Conservation (phyloP, 306 rosid species). For the Nissolia schottii region DNA sequence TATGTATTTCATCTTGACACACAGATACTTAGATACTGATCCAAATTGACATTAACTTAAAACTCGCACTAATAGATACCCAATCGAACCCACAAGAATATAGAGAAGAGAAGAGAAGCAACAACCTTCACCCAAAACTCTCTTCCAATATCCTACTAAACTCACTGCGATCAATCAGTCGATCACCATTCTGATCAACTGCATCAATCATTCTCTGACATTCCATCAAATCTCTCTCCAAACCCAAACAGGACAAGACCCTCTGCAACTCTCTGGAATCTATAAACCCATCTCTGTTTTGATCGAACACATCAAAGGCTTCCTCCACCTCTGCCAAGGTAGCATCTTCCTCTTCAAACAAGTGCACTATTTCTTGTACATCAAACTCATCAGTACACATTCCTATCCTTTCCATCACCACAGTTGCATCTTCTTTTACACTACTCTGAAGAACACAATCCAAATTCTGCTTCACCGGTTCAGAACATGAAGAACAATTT, state of each 20-base stretch:
- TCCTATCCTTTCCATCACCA: slow-evolving; percentile 43
- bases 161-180: slow-evolving; percentile 33
- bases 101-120: not conserved
- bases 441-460: not conserved
- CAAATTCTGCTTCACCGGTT: not conserved
- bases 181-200: slow-evolving; percentile 35
- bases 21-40: too few relatives aligned
- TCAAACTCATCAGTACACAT: slow-evolving; percentile 11
- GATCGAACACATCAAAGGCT: slow-evolving; percentile 44
- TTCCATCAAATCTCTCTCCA: slow-evolving; percentile 21
- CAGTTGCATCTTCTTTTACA: slow-evolving; percentile 22
- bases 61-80: not conserved
- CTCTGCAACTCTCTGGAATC: slow-evolving; percentile 30
- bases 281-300: slow-evolving; percentile 42
- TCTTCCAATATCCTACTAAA: slow-evolving; percentile 34
- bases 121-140: slow-evolving; percentile 1
- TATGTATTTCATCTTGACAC: too few relatives aligned
- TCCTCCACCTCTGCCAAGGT: slow-evolving; percentile 38
- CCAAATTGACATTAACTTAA: too few relatives aligned
- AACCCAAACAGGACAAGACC: slow-evolving; percentile 28
- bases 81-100: too few relatives aligned
- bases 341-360: slow-evolving; percentile 36
- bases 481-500: not conserved
- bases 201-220: slow-evolving; percentile 28
- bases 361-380: slow-evolving; percentile 16